phyloP scores from a whole-genome alignment of 805 yeast species.

The Barnettozyma californica region DNA sequence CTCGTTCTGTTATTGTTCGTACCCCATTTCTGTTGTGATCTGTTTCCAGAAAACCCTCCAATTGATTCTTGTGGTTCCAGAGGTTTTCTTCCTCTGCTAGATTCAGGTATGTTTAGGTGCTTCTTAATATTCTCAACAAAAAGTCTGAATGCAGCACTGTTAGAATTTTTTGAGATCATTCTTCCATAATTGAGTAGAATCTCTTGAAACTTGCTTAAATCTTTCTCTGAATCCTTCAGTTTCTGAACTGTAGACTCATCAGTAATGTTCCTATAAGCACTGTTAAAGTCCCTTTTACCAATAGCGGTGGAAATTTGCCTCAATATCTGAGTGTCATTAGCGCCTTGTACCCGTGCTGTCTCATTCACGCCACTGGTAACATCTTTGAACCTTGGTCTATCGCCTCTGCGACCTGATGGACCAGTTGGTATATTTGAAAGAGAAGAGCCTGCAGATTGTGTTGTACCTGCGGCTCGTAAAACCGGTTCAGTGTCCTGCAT shows the following conservation, averaged over 20 bases:
- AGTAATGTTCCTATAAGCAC: background rate
- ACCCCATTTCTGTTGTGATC: slow-evolving; percentile 7
- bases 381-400: slow-evolving; percentile 3
- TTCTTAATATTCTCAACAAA: slow-evolving; percentile 3
- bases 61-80: slow-evolving; percentile 8
- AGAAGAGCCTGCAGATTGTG: background rate
- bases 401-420: slow-evolving; percentile 2
- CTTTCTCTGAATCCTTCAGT: background rate
- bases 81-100: slow-evolving; percentile 4
- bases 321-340: background rate
- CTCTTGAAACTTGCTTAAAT: background rate
- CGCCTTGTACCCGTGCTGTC: background rate
- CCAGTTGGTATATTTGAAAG: slow-evolving; percentile 5
- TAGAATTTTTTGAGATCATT: background rate
- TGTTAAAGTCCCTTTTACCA: background rate
- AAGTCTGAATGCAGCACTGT: background rate
- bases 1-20: slow-evolving; percentile 1
- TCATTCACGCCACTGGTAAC: slow-evolving; percentile 3
- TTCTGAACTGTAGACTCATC: background rate
- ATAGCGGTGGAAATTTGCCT: slow-evolving; percentile 1
- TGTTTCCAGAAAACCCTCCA: slow-evolving; percentile 3
- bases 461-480: background rate
- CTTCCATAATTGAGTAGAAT: slow-evolving; percentile 3
- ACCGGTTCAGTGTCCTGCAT: background rate
- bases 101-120: background rate